phyloP scores from a whole-genome alignment of 352 stramenopile genomes.

The Phytophthora citricola region DNA sequence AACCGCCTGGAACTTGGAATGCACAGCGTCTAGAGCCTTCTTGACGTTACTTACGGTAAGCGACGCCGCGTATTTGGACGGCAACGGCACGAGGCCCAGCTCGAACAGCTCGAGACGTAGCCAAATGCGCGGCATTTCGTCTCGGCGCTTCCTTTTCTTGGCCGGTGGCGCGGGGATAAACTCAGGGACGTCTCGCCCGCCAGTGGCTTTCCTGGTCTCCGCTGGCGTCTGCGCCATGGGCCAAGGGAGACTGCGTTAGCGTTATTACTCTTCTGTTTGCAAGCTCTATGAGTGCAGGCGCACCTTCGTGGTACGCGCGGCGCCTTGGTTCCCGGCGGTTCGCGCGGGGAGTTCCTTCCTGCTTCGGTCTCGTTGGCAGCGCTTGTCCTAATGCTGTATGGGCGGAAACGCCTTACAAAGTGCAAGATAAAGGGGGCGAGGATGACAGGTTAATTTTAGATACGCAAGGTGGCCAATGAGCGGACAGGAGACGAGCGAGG shows the following conservation, averaged over 20 bases:
- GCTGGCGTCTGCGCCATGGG: constrained; percentile 36
- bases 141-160: constrained; percentile 43
- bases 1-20: constrained; percentile 46
- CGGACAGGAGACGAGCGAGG: neutral
- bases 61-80: constrained; percentile 70
- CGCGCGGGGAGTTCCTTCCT: neutral
- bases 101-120: constrained; percentile 88
- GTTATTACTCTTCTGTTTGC: constrained; percentile 23
- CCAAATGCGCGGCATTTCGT: constrained; percentile 74
- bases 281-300: constrained; percentile 5
- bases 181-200: constrained; percentile 37
- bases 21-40: constrained; percentile 64
- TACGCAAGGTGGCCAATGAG: neutral
- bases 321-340: constrained; percentile 18
- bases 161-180: constrained; percentile 42
- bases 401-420: constrained; percentile 23
- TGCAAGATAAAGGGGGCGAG: constrained; percentile 30
- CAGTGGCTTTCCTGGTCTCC: constrained; percentile 38
- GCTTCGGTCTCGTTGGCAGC: too few relatives aligned
- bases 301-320: constrained; percentile 44
- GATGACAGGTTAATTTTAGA: constrained; percentile 24
- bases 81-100: constrained; percentile 77
- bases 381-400: neutral
- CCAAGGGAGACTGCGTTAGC: constrained; percentile 24
- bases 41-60: constrained; percentile 72